phyloP scores from a whole-genome alignment of 2,329 filamentous ascomycete genomes.

The Incumbomyces lentus region DNA sequence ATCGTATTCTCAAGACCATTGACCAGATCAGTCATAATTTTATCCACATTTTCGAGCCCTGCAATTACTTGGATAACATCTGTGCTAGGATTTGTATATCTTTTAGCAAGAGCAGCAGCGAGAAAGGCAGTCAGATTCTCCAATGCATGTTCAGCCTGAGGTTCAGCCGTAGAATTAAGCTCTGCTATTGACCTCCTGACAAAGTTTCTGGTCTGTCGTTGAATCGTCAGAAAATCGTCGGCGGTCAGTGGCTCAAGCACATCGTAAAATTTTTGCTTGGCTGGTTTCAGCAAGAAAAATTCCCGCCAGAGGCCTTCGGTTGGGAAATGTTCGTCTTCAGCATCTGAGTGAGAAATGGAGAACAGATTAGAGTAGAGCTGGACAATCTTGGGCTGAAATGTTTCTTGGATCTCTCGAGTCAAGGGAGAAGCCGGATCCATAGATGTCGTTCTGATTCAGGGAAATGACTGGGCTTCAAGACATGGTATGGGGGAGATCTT shows the following conservation, averaged over 20 bases:
- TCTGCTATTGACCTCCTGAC: conserved; percentile 63
- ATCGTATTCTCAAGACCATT: conserved; percentile 72
- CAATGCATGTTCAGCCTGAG: conserved; percentile 66
- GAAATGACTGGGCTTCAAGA: not conserved
- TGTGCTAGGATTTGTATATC: conserved; percentile 88
- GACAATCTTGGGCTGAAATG: conserved; percentile 90
- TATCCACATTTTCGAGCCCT: conserved; percentile 79
- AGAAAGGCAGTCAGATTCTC: conserved; percentile 91
- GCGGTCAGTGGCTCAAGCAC: conserved; percentile 62
- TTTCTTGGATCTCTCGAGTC: conserved; percentile 82
- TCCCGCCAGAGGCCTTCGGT: conserved; percentile 92
- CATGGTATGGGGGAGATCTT: not conserved
- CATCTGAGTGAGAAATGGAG: conserved; percentile 33
- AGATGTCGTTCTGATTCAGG: not conserved
- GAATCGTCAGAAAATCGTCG: conserved; percentile 64
- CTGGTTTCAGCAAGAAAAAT: conserved; percentile 82
- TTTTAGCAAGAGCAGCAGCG: conserved; percentile 70
- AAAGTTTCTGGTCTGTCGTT: conserved; percentile 65
- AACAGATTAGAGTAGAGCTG: conserved; percentile 80
- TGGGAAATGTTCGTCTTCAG: conserved; percentile 53
- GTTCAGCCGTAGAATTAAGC: conserved; percentile 51
- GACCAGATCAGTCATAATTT: conserved; percentile 80
- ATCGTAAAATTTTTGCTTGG: conserved; percentile 55
- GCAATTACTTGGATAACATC: conserved; percentile 86
- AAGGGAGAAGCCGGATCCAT: conserved; percentile 71